Evolutionary conservation across 2,329 filamentous ascomycete genomes (phyloP).

Genomic region (Chaetomium strumarium): DNA sequence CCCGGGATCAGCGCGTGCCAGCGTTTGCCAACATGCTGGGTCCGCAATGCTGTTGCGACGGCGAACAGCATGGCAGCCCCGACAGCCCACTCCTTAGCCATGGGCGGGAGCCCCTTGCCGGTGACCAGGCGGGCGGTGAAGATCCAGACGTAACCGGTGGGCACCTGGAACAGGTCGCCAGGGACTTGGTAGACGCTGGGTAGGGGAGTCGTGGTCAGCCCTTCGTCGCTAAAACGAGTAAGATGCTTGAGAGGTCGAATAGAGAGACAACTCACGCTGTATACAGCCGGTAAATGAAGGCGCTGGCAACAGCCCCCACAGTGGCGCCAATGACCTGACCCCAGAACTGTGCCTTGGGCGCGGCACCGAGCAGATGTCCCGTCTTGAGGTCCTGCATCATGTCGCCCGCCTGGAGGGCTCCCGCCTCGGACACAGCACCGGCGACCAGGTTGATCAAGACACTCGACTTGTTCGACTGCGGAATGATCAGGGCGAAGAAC

Average conservation of each 20-base stretch:
- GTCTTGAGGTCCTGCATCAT: conserved; percentile 97
- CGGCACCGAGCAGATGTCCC: conserved; percentile 84
- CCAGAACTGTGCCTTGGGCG: conserved; percentile 93
- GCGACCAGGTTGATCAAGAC: conserved; percentile 95
- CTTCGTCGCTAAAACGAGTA: too few relatives aligned
- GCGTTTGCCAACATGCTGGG: conserved; percentile 45
- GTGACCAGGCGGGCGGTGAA: conserved; percentile 93
- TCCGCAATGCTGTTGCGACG: conserved; percentile 62
- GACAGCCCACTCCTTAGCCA: conserved; percentile 74
- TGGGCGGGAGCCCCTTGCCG: conserved; percentile 76
- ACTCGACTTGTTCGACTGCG: conserved; percentile 70
- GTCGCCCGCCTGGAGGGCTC: conserved; percentile 90
- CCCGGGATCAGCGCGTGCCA: conserved; percentile 81
- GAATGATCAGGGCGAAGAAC: conserved; percentile 87
- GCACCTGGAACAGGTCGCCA: conserved; percentile 84
- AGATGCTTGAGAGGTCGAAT: too few relatives aligned
- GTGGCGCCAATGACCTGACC: conserved; percentile 89
- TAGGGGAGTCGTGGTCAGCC: neutral
- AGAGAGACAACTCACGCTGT: conserved; percentile 45
- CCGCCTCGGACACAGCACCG: conserved; percentile 60
- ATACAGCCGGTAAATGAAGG: conserved; percentile 83
- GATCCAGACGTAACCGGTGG: conserved; percentile 94
- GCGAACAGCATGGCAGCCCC: conserved; percentile 72
- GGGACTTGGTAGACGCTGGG: conserved; percentile 77
- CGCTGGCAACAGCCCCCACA: conserved; percentile 78